Conservation (phyloP, 495 filamentous ascomycete genomes). For the Rhypophila decipiens region DNA sequence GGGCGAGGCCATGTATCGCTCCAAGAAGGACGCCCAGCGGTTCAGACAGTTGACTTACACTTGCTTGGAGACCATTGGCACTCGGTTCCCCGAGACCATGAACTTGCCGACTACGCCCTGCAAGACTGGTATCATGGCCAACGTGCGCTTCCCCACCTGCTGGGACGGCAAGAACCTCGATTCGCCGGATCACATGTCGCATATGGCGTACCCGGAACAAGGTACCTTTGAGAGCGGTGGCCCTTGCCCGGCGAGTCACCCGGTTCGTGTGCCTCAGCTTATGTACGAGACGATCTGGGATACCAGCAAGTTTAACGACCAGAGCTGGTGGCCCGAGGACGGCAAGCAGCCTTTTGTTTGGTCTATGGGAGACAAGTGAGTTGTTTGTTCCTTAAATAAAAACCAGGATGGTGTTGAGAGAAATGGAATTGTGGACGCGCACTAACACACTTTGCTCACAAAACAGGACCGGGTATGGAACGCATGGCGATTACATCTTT, state of each 20-base stretch:
- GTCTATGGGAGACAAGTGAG: slow-evolving; percentile 29
- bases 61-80: slow-evolving; percentile 19
- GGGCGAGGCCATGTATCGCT: slow-evolving; percentile 26
- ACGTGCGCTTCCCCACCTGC: slow-evolving; percentile 24
- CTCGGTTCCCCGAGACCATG: slow-evolving; percentile 20
- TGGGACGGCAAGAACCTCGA: slow-evolving; percentile 18
- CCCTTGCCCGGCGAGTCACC: slow-evolving; percentile 27
- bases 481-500: slow-evolving; percentile 35
- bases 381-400: no score
- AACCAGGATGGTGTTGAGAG: not conserved
- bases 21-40: slow-evolving; percentile 25
- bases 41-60: slow-evolving; percentile 34
- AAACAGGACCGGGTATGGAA: slow-evolving; percentile 26
- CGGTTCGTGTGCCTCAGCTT: slow-evolving; percentile 29
- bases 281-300: slow-evolving; percentile 34
- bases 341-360: slow-evolving; percentile 41
- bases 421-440: not conserved
- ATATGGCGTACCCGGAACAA: slow-evolving; percentile 31
- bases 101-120: slow-evolving; percentile 26
- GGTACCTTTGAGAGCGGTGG: slow-evolving; percentile 32
- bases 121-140: slow-evolving; percentile 29
- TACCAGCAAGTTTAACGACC: slow-evolving; percentile 28
- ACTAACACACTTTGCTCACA: not conserved
- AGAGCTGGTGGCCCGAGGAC: slow-evolving; percentile 36
- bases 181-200: slow-evolving; percentile 24